Evolutionary conservation across 2,329 filamentous ascomycete genomes (phyloP), one percentile per base, ranked within the genome.

Genomic region (Colletotrichum noveboracense): DNA sequence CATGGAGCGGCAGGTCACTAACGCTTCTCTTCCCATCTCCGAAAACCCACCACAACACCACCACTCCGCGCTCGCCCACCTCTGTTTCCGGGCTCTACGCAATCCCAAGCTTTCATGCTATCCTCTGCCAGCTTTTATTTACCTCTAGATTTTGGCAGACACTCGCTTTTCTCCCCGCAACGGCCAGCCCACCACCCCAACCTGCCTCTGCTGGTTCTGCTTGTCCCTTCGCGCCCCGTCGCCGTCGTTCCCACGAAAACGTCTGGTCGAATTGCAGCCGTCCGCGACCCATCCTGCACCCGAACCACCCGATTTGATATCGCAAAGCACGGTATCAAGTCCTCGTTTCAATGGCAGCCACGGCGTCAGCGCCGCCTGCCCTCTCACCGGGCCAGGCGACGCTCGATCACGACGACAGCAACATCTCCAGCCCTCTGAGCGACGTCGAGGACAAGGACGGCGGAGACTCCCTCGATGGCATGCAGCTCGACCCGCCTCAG

Each of bases 381-480:
- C 87, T 88, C 80, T 87, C 89, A 76, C 87, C 89, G 66, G 82
- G 82, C 75, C 85, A 86, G 77, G 84, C 87, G 75, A 81, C 84
- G 66, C 85, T 86, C 78, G 90, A 90, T 80, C 86, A 87, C 77
- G 90, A 91, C 79, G 92, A 93, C 80, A 94, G 94, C 83, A 93
- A 92, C 83, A 89, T 94, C 69, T 98, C 96, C 52, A 98, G 96
- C 85, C 97, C 96, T 81, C 89, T 98, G 80, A 98, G 95, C 86
- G 96, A 98, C 80, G 94, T 98, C 72, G 96, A 96, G 81, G 95
- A 98, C 80, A 92, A 92, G 80, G 93, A 95, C 77, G 90, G 88
- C 58, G 92, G 94, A 77, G 93, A 94, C 66, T 91, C 91, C 66
- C 88, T 90, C 77, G 93, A 94, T 69, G 90, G 90, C 76, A 89